phyloP scores from a whole-genome alignment of 345 rosid species.

The Erysimum cheiranthoides region DNA sequence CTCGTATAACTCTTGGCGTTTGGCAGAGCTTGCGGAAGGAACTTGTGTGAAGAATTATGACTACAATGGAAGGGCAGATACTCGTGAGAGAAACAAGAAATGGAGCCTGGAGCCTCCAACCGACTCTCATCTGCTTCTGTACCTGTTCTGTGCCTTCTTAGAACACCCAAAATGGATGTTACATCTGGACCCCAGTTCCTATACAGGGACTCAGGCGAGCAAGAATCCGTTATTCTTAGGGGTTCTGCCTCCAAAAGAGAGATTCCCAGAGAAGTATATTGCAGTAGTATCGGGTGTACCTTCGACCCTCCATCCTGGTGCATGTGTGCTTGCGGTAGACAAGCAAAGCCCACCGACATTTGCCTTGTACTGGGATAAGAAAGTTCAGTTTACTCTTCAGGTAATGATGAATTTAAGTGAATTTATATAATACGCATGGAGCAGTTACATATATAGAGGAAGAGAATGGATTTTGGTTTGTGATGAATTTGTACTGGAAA shows the following conservation, averaged over 20 bases:
- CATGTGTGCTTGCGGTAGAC: constrained; percentile 75
- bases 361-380: constrained; percentile 94
- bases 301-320: constrained; percentile 84
- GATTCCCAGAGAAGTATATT: constrained; percentile 88
- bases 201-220: constrained; percentile 84
- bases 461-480: neutral
- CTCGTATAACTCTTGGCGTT: constrained; percentile 28
- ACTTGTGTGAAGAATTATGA: constrained; percentile 93
- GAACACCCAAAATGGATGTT: constrained; percentile 99
- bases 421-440: neutral
- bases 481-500: constrained; percentile 19
- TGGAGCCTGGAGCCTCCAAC: constrained; percentile 85
- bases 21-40: constrained; percentile 89
- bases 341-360: constrained; percentile 72
- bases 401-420: constrained; percentile 45
- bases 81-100: constrained; percentile 72
- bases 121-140: constrained; percentile 87
- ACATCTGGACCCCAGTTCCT: constrained; percentile 85
- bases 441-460: neutral
- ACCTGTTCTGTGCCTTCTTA: constrained; percentile 88
- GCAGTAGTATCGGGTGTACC: constrained; percentile 76
- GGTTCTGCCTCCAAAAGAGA: constrained; percentile 82
- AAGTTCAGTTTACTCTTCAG: constrained; percentile 83
- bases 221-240: constrained; percentile 88
- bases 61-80: constrained; percentile 70